These are phyloP conservation scores for Arachis monticola DNA, from an alignment of 331 rosid species.

Conservation along the genomic window DNA sequence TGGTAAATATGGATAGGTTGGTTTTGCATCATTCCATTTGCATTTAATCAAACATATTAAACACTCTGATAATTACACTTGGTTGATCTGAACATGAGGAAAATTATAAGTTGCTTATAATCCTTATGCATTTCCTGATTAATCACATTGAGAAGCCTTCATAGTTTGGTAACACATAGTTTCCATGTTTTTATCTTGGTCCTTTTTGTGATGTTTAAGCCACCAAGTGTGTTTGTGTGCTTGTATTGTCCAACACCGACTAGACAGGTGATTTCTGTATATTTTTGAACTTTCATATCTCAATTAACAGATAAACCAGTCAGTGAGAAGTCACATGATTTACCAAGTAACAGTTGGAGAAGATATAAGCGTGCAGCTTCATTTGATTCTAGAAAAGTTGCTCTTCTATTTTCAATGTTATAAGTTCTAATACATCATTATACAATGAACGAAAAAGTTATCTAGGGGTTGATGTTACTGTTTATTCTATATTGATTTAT, in stretches of 20 bases:
- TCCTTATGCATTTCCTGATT: constrained; percentile 33
- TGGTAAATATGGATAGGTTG: constrained; percentile 13
- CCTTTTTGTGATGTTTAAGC: constrained; percentile 24
- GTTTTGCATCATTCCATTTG: constrained; percentile 31
- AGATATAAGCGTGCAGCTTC: constrained; percentile 57
- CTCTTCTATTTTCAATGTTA: constrained; percentile 57
- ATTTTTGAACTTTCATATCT: constrained; percentile 27
- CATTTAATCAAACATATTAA: constrained; percentile 11
- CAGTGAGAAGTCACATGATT: constrained; percentile 52
- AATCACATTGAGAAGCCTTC: constrained; percentile 31
- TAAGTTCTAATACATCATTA: constrained; percentile 38
- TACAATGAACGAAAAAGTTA: constrained; percentile 17
- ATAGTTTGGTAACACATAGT: background rate
- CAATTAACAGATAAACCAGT: constrained; percentile 48
- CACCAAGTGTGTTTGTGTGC: constrained; percentile 21
- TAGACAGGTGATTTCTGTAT: background rate
- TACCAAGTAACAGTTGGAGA: constrained; percentile 56
- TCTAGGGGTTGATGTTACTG: background rate
- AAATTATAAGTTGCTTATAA: background rate
- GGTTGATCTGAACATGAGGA: constrained; percentile 35
- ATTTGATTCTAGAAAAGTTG: constrained; percentile 56
- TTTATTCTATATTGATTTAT: too few relatives aligned
- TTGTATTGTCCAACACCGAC: constrained; percentile 1
- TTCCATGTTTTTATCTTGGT: background rate
- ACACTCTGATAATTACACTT: background rate